These are phyloP conservation scores for Ascocoryne sarcoides DNA, from an alignment of 2,329 filamentous ascomycete genomes.

Conservation along the genomic window DNA sequence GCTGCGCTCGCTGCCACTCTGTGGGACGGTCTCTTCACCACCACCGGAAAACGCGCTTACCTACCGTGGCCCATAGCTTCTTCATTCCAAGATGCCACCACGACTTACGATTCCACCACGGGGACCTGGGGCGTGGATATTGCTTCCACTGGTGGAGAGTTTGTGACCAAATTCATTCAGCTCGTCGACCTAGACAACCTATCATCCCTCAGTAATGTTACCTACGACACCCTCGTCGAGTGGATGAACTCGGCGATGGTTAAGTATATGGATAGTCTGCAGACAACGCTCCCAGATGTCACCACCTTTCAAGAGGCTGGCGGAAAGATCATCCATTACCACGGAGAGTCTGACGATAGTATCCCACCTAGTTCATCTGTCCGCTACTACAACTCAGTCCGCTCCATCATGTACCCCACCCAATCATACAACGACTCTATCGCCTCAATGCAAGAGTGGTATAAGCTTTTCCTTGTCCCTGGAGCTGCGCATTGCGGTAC, in stretches of 20 bases:
- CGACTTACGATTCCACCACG: conserved; percentile 29
- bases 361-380: conserved; percentile 45
- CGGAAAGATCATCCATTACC: conserved; percentile 48
- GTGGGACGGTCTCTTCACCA: conserved; percentile 30
- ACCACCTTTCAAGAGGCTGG: conserved; percentile 39
- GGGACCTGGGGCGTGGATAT: conserved; percentile 21
- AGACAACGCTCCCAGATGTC: conserved; percentile 45
- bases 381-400: conserved; percentile 46
- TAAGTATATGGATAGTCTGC: conserved; percentile 40
- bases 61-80: conserved; percentile 29
- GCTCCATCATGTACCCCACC: conserved; percentile 38
- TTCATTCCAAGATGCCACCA: conserved; percentile 25
- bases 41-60: conserved; percentile 29
- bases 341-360: conserved; percentile 45
- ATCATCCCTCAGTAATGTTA: conserved; percentile 32
- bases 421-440: conserved; percentile 31
- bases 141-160: background rate
- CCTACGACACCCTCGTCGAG: conserved; percentile 44
- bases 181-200: conserved; percentile 23
- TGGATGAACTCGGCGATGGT: conserved; percentile 44
- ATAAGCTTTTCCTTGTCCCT: conserved; percentile 44
- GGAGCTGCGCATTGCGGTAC: conserved; percentile 43
- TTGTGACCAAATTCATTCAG: conserved; percentile 1
- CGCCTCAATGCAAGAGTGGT: conserved; percentile 41
- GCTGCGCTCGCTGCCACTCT: conserved; percentile 29